A percentile compares a stretch with the other conserved stretches of the same genome.
Conservation (phyloP, 306 rosid genomes). For the Oemleria cerasiformis region DNA sequence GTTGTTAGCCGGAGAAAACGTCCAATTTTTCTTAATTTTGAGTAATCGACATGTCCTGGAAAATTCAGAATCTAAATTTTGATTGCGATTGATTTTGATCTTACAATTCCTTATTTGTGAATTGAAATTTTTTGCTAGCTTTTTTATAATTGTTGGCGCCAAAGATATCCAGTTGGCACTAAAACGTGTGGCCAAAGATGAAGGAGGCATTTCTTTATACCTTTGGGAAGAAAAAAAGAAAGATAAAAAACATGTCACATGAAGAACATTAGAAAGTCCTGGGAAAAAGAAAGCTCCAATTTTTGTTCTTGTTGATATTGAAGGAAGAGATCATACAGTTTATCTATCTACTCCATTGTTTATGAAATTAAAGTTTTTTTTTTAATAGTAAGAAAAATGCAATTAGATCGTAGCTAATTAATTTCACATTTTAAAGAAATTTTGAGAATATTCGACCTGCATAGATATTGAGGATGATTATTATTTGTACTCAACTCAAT, state of each 20-base stretch:
- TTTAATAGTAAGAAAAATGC: too few relatives aligned
- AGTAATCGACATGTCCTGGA: neutral
- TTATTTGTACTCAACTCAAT: too few relatives aligned
- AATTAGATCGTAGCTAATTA: too few relatives aligned
- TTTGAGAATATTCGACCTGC: too few relatives aligned
- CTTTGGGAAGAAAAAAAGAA: neutral
- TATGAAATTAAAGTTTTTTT: too few relatives aligned
- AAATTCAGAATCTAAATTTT: slow-evolving; percentile 3
- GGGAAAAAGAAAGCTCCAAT: neutral
- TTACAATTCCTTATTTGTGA: neutral
- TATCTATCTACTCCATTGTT: too few relatives aligned
- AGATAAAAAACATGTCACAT: neutral
- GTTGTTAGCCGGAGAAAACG: neutral
- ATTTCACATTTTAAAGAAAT: too few relatives aligned
- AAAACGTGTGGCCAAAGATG: slow-evolving; percentile 12
- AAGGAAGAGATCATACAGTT: too few relatives aligned
- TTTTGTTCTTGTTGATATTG: too few relatives aligned
- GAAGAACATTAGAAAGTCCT: neutral
- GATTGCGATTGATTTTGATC: neutral
- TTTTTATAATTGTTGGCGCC: neutral
- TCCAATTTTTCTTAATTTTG: slow-evolving; percentile 10
- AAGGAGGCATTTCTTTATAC: neutral
- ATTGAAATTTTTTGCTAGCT: neutral
- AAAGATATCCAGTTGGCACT: slow-evolving; percentile 8
- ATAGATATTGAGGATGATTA: too few relatives aligned